Percentiles rank a stretch among this genome's conserved stretches.
These are phyloP conservation scores for Adansonia gregorii DNA, from an alignment of 441 rosid species.

Conservation along the genomic window DNA sequence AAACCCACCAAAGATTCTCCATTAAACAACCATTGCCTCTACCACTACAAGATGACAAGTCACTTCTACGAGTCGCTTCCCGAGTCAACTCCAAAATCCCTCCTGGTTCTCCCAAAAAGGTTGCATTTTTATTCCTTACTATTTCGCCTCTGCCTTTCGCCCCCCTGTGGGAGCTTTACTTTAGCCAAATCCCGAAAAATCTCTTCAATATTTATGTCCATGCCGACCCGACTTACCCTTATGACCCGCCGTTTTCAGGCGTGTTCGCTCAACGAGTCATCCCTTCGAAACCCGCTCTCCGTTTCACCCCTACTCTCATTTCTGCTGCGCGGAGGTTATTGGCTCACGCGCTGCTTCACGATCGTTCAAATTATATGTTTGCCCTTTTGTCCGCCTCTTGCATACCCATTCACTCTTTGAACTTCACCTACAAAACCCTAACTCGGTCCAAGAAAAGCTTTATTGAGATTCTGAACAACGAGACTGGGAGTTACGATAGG, in stretches of 20 bases:
- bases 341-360: slow-evolving; percentile 69
- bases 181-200: slow-evolving; percentile 36
- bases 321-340: slow-evolving; percentile 75
- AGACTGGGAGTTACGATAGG: slow-evolving; percentile 54
- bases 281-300: slow-evolving; percentile 51
- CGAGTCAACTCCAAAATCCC: slow-evolving; percentile 44
- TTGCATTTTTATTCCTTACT: slow-evolving; percentile 76
- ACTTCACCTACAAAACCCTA: slow-evolving; percentile 50
- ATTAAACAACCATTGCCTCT: slow-evolving; percentile 23
- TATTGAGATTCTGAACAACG: slow-evolving; percentile 63
- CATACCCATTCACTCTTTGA: slow-evolving; percentile 63
- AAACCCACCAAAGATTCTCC: slow-evolving; percentile 24
- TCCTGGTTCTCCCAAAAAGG: slow-evolving; percentile 44
- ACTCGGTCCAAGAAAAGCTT: slow-evolving; percentile 54
- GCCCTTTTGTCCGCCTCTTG: slow-evolving; percentile 71
- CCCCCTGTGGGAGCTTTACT: slow-evolving; percentile 64
- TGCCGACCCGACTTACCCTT: slow-evolving; percentile 54
- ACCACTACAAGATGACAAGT: slow-evolving; percentile 48
- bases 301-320: slow-evolving; percentile 58
- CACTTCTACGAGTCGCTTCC: slow-evolving; percentile 51
- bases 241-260: slow-evolving; percentile 54
- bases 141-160: slow-evolving; percentile 68
- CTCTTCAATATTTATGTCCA: slow-evolving; percentile 69
- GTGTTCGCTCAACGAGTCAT: slow-evolving; percentile 59
- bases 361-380: slow-evolving; percentile 59